phyloP scores from a whole-genome alignment of 345 rosid genomes.

The Corchorus olitorius region DNA sequence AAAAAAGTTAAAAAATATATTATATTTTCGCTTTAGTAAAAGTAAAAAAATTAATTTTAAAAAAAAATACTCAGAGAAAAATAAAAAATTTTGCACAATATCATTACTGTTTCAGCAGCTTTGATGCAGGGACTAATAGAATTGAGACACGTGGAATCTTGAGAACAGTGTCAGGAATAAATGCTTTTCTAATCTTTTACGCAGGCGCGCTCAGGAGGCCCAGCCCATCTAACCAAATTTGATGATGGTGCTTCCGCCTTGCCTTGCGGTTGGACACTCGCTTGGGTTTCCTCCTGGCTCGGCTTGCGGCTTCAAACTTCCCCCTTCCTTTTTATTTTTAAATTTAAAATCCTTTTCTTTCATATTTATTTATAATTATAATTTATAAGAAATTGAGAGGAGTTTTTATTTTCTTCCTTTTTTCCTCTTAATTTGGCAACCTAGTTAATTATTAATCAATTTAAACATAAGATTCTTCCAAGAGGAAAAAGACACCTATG shows the following conservation, averaged over 20 bases:
- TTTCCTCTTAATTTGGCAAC: too few species aligned
- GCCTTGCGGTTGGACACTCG: neutral
- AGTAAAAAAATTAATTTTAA: neutral
- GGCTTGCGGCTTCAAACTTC: neutral
- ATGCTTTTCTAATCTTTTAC: constrained; percentile 28
- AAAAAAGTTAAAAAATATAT: constrained; percentile 6
- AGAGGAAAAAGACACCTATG: too few species aligned
- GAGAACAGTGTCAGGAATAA: constrained; percentile 10
- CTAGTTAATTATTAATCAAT: too few species aligned
- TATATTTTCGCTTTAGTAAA: neutral
- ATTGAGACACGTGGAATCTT: constrained; percentile 19
- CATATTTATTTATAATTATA: too few species aligned
- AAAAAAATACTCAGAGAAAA: neutral
- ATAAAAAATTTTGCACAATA: neutral
- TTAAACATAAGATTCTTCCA: too few species aligned
- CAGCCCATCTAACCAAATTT: neutral
- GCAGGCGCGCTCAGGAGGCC: constrained; percentile 9
- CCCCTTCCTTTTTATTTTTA: too few species aligned
- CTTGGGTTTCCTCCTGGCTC: neutral
- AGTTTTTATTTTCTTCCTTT: too few species aligned
- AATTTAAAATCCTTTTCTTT: too few species aligned
- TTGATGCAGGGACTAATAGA: neutral
- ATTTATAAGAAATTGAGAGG: too few species aligned
- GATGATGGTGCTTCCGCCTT: neutral
- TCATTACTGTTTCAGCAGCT: constrained; percentile 2